Evolutionary conservation across 495 filamentous ascomycete genomes (phyloP).

Genomic region (Saxophila tyrrhenica): DNA sequence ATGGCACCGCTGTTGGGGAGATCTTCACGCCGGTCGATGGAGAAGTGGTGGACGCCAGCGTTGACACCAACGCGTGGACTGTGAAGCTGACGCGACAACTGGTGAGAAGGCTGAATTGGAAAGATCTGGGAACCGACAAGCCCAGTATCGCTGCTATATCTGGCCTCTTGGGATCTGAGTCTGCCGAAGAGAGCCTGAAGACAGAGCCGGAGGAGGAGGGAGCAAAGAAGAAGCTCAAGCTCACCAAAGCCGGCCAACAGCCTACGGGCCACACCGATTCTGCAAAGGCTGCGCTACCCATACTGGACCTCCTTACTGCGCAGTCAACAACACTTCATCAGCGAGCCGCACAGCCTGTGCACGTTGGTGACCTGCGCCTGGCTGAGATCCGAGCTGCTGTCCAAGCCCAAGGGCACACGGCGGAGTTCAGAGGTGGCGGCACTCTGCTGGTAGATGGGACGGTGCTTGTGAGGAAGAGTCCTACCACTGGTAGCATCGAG

Average conservation of each 20-base stretch:
- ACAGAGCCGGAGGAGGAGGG: constrained; percentile 33
- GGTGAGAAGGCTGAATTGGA: constrained; percentile 80
- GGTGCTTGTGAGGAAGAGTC: constrained; percentile 74
- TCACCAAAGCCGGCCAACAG: constrained; percentile 28
- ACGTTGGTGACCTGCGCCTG: constrained; percentile 85
- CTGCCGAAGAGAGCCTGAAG: constrained; percentile 22
- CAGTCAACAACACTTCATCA: constrained; percentile 41
- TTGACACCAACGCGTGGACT: constrained; percentile 95
- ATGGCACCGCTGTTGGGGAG: constrained; percentile 1
- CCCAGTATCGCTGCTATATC: constrained; percentile 65
- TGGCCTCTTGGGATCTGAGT: constrained; percentile 40
- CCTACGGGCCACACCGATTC: constrained; percentile 19
- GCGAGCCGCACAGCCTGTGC: constrained; percentile 73
- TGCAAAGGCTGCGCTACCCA: constrained; percentile 36
- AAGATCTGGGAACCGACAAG: constrained; percentile 50
- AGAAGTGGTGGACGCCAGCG: constrained; percentile 68
- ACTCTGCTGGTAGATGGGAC: constrained; percentile 77
- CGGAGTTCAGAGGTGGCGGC: constrained; percentile 89
- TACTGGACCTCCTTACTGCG: constrained; percentile 70
- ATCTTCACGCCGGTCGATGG: constrained; percentile 70
- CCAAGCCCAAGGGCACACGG: constrained; percentile 68
- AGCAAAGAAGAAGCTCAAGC: constrained; percentile 54
- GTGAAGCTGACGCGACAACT: constrained; percentile 78
- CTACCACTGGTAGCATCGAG: constrained; percentile 74
- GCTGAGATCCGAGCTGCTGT: constrained; percentile 80